Evolutionary conservation across 2,329 filamentous ascomycete species (phyloP).

Genomic region (Fusarium ramigenum): DNA sequence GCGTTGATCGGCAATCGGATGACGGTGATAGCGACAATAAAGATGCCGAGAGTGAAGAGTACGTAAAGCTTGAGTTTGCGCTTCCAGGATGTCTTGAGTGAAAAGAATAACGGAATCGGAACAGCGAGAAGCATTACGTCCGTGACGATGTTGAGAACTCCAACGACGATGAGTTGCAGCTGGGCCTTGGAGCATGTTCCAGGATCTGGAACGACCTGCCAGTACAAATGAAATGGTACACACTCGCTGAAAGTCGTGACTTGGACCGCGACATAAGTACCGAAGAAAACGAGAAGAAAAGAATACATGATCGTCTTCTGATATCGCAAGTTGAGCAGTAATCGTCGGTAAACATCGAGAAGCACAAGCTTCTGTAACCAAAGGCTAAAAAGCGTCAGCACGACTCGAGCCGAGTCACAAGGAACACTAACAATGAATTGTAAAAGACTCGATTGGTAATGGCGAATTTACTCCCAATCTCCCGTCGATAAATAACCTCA

Average conservation of each 20-base stretch:
- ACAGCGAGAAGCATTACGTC: conserved; percentile 43
- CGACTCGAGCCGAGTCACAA: not conserved
- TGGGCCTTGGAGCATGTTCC: conserved; percentile 31
- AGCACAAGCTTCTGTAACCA: conserved; percentile 35
- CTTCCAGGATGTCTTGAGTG: conserved; percentile 41
- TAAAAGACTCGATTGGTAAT: not conserved
- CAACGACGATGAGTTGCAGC: conserved; percentile 33
- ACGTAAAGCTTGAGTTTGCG: conserved; percentile 46
- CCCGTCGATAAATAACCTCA: not conserved
- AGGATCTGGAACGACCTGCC: conserved; percentile 32
- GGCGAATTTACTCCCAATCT: not conserved
- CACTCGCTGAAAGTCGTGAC: conserved; percentile 35
- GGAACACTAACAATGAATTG: not conserved
- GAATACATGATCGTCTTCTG: conserved; percentile 20
- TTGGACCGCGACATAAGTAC: conserved; percentile 23
- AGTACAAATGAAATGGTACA: conserved; percentile 24
- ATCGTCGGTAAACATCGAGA: conserved; percentile 28
- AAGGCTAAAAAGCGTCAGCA: not conserved
- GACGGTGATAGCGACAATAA: conserved; percentile 53
- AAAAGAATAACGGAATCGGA: conserved; percentile 42
- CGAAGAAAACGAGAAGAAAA: conserved; percentile 24
- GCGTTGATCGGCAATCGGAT: conserved; percentile 51
- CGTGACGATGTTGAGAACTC: conserved; percentile 40
- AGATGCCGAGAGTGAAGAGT: conserved; percentile 51
- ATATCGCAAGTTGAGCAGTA: conserved; percentile 18